Conservation (phyloP, 1,284 basidiomycete genomes). For the Ceraceosorus guamensis region DNA sequence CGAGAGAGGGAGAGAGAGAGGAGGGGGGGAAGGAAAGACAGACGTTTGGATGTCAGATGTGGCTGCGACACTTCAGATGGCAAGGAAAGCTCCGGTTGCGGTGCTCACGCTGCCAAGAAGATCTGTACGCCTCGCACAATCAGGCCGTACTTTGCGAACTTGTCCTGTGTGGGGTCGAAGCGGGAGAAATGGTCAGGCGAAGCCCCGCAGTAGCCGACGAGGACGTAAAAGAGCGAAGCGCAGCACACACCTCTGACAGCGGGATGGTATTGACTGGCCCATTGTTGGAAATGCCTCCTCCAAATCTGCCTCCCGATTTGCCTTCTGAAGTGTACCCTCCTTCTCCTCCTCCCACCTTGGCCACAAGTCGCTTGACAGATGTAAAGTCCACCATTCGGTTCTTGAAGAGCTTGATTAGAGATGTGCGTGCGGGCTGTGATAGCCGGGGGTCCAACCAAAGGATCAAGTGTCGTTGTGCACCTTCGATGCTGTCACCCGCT, state of each 20-base stretch:
- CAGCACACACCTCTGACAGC: not conserved
- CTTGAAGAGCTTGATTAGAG: not conserved
- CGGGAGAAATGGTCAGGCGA: not conserved
- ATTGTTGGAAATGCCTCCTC: conserved; percentile 6
- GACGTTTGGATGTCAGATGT: not conserved
- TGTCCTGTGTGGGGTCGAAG: not conserved
- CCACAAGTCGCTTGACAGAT: not conserved
- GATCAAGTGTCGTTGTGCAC: not conserved
- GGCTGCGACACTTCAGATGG: not conserved
- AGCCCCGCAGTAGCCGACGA: not conserved
- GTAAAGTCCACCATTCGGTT: not conserved
- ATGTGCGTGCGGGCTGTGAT: not conserved
- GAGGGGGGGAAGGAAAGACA: not conserved
- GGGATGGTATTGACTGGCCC: not conserved
- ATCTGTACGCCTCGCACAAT: conserved; percentile 1
- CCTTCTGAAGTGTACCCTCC: not conserved
- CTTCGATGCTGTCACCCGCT: not conserved
- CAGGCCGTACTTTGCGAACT: conserved; percentile 2
- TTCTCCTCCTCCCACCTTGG: not conserved
- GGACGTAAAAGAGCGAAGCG: not conserved
- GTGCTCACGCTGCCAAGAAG: not conserved
- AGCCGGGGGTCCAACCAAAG: not conserved
- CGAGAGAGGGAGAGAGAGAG: not conserved
- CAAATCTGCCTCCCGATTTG: conserved; percentile 3
- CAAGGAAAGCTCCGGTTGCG: not conserved